Percentiles rank a stretch among this genome's conserved stretches.
These are phyloP conservation scores for Suaeda aralocaspica DNA, from an alignment of 148 eudicot genomes.

Conservation along the genomic window DNA sequence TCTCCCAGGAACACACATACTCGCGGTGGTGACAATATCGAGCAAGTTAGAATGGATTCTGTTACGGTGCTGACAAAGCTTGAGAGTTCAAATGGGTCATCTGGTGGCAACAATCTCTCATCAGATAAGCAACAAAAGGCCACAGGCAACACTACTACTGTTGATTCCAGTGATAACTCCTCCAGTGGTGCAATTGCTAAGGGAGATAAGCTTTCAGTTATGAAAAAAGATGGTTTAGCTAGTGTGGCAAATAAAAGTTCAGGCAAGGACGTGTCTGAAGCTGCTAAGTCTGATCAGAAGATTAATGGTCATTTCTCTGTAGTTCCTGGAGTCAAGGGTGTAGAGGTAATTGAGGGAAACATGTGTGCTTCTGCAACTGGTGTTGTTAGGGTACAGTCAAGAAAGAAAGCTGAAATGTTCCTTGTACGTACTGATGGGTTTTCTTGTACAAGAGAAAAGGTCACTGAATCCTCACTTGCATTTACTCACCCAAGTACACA, in stretches of 20 bases:
- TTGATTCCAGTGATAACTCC: conserved; percentile 14
- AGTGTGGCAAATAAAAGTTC: conserved; percentile 18
- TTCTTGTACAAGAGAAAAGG: conserved; percentile 93
- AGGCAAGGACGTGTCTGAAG: conserved; percentile 20
- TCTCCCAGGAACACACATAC: conserved; percentile 29
- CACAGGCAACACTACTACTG: conserved; percentile 28
- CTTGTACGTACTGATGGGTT: conserved; percentile 96
- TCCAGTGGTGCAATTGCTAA: conserved; percentile 29
- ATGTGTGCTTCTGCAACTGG: conserved; percentile 99
- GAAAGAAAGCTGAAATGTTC: conserved; percentile 98
- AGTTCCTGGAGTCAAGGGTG: conserved; percentile 36
- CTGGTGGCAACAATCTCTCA: conserved; percentile 30
- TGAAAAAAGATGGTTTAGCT: conserved; percentile 23
- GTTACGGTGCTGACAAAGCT: conserved; percentile 17
- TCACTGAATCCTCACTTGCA: conserved; percentile 94
- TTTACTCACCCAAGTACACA: conserved; percentile 99
- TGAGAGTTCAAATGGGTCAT: conserved; percentile 40
- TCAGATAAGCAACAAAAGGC: conserved; percentile 18
- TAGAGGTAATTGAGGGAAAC: conserved; percentile 50
- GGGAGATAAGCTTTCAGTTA: conserved; percentile 16
- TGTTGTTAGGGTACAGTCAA: conserved; percentile 88
- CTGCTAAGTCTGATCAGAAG: conserved; percentile 26
- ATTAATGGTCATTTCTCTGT: conserved; percentile 31
- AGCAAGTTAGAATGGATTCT: conserved; percentile 27
- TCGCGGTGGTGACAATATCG: conserved; percentile 23